Percentiles rank a stretch among this genome's conserved stretches.
Conservation (phyloP, 148 eudicot species). For the Pouteria glomerata region DNA sequence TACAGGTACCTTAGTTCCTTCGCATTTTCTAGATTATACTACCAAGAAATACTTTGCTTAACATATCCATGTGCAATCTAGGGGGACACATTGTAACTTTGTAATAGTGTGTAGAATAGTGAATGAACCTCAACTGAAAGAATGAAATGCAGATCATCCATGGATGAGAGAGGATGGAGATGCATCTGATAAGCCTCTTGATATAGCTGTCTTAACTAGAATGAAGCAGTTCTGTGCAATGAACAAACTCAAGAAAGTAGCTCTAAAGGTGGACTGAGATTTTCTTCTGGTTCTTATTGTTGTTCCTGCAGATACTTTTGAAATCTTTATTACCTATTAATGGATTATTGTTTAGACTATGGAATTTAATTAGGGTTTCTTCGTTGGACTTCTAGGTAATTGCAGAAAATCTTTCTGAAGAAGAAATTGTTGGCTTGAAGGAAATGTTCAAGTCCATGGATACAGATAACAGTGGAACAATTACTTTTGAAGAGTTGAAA, state of each 20-base stretch:
- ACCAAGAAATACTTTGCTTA: background rate
- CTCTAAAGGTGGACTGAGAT: conserved; percentile 60
- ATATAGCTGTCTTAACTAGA: conserved; percentile 78
- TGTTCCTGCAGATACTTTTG: background rate
- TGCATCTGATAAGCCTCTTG: conserved; percentile 96
- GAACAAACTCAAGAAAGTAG: conserved; percentile 97
- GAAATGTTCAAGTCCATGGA: conserved; percentile 97
- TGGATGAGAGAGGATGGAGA: conserved; percentile 96
- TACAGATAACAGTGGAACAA: conserved; percentile 84
- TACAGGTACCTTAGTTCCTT: background rate
- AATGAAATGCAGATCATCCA: conserved; percentile 68
- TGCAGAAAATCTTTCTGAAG: conserved; percentile 94
- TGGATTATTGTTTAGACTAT: background rate
- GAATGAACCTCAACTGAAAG: conserved; percentile 5
- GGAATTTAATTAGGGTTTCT: conserved; percentile 11
- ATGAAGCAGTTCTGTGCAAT: conserved; percentile 98
- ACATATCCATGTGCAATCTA: background rate
- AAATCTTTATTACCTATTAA: background rate
- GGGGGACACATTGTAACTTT: background rate
- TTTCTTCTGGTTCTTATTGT: background rate
- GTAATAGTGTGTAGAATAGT: background rate
- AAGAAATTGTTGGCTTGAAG: conserved; percentile 88
- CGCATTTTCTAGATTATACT: background rate
- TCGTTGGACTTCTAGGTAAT: conserved; percentile 56
- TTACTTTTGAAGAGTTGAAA: conserved; percentile 84